Evolutionary conservation across 2,329 filamentous ascomycete genomes (phyloP), one percentile per base, ranked within the genome.

Genomic region (Nannizziopsis arthrosporioides): DNA sequence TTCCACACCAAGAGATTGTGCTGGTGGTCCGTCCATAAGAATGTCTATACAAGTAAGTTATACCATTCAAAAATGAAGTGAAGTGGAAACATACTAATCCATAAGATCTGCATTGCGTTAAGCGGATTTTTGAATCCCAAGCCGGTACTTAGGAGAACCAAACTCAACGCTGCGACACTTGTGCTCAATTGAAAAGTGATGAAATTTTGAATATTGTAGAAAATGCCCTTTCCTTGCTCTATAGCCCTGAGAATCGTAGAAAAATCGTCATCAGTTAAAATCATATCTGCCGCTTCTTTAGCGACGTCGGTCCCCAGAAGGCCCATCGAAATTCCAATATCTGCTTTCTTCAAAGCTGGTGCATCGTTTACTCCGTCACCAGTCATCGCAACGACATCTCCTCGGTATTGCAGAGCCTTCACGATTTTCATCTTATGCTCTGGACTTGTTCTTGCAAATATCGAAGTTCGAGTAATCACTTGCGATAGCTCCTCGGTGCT

Each of bases 151-250:
- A 98, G 68, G 56, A 98, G 79, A 14, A 98, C 92, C 47, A 98
- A 74, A 50, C 85, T 87, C 56, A 98, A 73, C 52, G 92, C 88
- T 47, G 93, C 92, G 15, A 93, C 92, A 63, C 88, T 95, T 42
- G 92, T 98, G 66, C 89, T 95, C 50, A 98, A 77, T 70, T 98
- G 93, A 68, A 98, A 98, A 0, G 92, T 96, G 54, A 98, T 76
- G 69, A 98, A 98, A 67, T 98, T 98, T 63, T 98, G 92, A 56
- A 98, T 96, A 66, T 98, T 98, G 76, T 92, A 94, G 69, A 98
- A 98, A 57, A 98, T 98, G 48, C 89, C 92, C 67, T 98, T 98
- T 67, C 92, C 93, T 70, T 98, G 92, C 65, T 98, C 92, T 53
- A 98, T 98, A 27, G 92, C 92, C 51, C 82, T 85, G 9, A 98